phyloP scores from a whole-genome alignment of 2,329 filamentous ascomycete genomes.

The Clarireedia monteithiana region DNA sequence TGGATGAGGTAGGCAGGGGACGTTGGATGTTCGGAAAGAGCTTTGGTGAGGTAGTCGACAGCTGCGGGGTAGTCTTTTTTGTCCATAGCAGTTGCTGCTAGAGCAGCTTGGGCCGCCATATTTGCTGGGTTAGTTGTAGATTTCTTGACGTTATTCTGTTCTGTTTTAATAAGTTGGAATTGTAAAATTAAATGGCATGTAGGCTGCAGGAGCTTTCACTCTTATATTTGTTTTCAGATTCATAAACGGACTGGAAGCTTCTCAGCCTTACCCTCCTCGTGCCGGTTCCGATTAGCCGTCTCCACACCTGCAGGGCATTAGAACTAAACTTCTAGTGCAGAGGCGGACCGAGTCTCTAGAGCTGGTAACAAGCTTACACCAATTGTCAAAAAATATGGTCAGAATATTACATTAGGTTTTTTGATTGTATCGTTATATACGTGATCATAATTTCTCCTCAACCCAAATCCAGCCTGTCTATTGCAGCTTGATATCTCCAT shows the following conservation, averaged over 20 bases:
- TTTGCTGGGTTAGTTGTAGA: not conserved
- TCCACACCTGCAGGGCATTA: no score
- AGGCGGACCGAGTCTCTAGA: no score
- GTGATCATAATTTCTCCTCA: not conserved
- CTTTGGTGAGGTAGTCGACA: constrained; percentile 58
- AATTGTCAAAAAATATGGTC: not conserved
- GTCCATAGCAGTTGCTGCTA: constrained; percentile 53
- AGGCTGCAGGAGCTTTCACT: no score
- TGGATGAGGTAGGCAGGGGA: constrained; percentile 77
- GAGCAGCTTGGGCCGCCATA: constrained; percentile 43
- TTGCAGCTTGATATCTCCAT: constrained; percentile 22
- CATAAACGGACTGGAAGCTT: no score
- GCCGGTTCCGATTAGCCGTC: no score
- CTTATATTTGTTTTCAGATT: no score
- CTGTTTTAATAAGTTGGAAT: no score
- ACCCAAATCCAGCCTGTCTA: not conserved
- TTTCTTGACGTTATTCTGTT: not conserved
- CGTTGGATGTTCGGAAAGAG: constrained; percentile 55
- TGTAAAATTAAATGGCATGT: no score
- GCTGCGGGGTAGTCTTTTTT: constrained; percentile 58
- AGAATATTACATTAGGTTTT: not conserved
- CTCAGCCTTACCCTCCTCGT: no score
- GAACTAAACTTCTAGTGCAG: no score
- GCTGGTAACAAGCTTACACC: no score
- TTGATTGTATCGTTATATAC: not conserved